Conservation (phyloP, 2,329 filamentous ascomycete species). For the Nemania sp. region DNA sequence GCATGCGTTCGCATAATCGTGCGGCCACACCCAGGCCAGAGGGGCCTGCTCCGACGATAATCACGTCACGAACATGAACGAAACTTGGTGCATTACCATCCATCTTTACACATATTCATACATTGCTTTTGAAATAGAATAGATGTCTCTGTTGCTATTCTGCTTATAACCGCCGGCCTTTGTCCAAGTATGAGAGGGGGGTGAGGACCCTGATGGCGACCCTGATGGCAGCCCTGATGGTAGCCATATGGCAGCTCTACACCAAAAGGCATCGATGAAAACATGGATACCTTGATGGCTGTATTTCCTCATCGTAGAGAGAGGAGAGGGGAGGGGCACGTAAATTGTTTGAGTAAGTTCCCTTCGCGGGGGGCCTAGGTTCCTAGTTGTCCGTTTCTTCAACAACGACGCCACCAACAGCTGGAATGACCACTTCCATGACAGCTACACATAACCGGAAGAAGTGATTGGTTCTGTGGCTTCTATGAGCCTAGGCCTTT, state of each 20-base stretch:
- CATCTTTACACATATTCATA: conserved; percentile 34
- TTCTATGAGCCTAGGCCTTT: neutral
- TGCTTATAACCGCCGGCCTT: conserved; percentile 12
- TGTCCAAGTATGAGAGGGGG: neutral
- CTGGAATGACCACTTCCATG: conserved; percentile 5
- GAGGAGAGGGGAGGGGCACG: neutral
- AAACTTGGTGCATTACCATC: conserved; percentile 31
- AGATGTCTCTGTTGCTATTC: conserved; percentile 1
- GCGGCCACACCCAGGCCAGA: conserved; percentile 80
- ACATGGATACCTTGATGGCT: conserved; percentile 33
- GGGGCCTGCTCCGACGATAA: conserved; percentile 80
- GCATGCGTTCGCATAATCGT: conserved; percentile 76
- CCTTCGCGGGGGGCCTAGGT: neutral
- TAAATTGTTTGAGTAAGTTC: neutral
- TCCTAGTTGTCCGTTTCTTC: neutral
- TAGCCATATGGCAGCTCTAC: neutral
- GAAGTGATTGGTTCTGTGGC: neutral
- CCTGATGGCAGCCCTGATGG: conserved; percentile 38
- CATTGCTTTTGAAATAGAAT: conserved; percentile 2
- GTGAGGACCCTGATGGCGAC: conserved; percentile 38
- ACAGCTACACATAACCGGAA: neutral
- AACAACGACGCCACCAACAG: neutral
- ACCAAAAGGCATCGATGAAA: neutral
- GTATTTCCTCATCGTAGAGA: neutral
- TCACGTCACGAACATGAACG: conserved; percentile 68